Evolutionary conservation across 2,329 filamentous ascomycete genomes (phyloP).

Genomic region (Trichoderma brevicompactum): DNA sequence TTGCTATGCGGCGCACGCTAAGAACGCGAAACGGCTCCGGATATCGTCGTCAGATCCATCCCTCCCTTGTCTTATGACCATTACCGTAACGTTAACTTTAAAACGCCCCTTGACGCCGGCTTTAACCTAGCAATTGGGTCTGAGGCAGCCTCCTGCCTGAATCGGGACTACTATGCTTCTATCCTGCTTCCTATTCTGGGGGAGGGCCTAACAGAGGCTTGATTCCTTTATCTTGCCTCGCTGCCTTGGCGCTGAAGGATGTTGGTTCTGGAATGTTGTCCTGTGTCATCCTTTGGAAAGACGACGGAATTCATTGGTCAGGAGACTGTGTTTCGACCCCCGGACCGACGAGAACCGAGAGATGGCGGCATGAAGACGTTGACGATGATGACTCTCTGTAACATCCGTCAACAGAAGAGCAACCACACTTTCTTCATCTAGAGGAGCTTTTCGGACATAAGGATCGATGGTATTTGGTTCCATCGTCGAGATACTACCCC

Average conservation of each 20-base stretch:
- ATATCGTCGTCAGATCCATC: neutral
- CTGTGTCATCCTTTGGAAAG: neutral
- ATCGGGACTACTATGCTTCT: neutral
- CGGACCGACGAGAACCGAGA: neutral
- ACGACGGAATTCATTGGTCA: neutral
- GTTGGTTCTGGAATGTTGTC: neutral
- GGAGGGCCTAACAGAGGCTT: neutral
- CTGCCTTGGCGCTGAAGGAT: neutral
- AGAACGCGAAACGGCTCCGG: neutral
- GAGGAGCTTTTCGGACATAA: neutral
- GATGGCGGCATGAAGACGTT: neutral
- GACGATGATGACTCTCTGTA: neutral
- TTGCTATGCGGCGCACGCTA: neutral
- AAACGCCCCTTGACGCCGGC: neutral
- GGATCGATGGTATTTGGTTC: neutral
- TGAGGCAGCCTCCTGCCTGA: neutral
- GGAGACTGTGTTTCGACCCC: neutral
- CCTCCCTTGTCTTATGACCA: neutral
- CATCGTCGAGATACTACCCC: neutral
- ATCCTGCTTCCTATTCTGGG: neutral
- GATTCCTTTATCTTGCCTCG: neutral
- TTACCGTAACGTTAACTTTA: slow-evolving; percentile 24
- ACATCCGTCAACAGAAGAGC: neutral
- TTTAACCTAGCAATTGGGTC: neutral
- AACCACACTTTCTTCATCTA: neutral